These are phyloP conservation scores for Dipteronia sinensis DNA, from an alignment of 345 rosid species.

Conservation along the genomic window DNA sequence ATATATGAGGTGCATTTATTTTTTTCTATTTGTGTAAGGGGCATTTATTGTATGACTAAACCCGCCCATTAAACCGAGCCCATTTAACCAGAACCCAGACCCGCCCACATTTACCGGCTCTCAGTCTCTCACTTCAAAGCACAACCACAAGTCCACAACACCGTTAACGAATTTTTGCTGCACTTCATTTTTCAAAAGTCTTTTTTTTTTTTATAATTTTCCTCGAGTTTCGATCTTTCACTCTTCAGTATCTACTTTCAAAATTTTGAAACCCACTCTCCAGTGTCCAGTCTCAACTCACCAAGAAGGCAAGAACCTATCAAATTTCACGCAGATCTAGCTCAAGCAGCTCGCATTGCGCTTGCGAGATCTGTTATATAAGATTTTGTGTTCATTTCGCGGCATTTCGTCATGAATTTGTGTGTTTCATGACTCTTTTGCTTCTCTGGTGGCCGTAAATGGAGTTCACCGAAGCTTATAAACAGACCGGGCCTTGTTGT, in stretches of 20 bases:
- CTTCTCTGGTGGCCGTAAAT: conserved; percentile 26
- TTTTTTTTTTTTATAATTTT: neutral
- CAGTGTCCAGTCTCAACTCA: neutral
- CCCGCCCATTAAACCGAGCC: too few relatives aligned
- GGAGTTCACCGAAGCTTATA: conserved; percentile 92
- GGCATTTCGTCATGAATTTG: conserved; percentile 5
- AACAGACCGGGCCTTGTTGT: conserved; percentile 86
- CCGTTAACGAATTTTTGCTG: neutral
- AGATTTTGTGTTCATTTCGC: neutral
- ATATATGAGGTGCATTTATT: too few relatives aligned
- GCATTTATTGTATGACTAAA: too few relatives aligned
- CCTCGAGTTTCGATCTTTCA: conserved; percentile 11
- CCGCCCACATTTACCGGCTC: neutral
- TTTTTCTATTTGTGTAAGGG: too few relatives aligned
- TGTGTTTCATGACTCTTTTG: neutral
- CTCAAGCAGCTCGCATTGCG: neutral
- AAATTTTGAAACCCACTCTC: neutral
- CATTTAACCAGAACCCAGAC: neutral
- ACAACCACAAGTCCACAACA: neutral
- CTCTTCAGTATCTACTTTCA: neutral
- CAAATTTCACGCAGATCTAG: neutral
- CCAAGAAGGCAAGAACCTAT: neutral
- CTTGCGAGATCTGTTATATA: neutral
- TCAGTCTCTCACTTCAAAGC: neutral
- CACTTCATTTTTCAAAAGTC: neutral